Evolutionary conservation across 2,329 filamentous ascomycete genomes (phyloP), one percentile per base, ranked within the genome.

Genomic region (Alternaria conjuncta): DNA sequence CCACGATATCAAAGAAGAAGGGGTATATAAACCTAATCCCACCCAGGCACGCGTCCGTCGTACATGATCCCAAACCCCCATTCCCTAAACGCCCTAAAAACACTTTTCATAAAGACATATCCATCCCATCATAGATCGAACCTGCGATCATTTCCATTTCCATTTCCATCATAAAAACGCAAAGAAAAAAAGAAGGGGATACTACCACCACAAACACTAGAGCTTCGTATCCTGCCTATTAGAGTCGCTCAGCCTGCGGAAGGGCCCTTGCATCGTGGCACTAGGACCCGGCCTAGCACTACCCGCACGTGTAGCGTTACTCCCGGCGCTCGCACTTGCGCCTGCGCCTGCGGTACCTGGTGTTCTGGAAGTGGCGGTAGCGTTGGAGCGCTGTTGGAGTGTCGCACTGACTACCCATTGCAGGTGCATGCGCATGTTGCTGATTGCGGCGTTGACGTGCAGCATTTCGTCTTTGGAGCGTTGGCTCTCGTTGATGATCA

Each of bases 401-500:
- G 86, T 84, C 2, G 86, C 83, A 63, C 86, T 87, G 71, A 88
- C 85, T 12, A 89, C 82, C 88, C 88, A 89, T 56, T 89, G 87
- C 21, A 90, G 81, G 70, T 90, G 88, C 80, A 88, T 84, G 57
- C 86, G 83, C 65, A 89, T 83, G 15, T 83, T 85, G 67, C 84
- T 86, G 47, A 90, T 82, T 43, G 86, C 87, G 4, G 87, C 87
- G 63, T 86, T 88, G 8, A 86, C 85, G 70, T 88, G 87, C 11
- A 87, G 82, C 79, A 89, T 85, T 63, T 90, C 87, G 68, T 89
- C 88, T 63, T 88, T 87, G 54, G 86, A 83, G 4, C 87, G 86
- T 30, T 89, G 81, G 50, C 84, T 87, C 73, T 90, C 88, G 69
- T 89, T 90, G 79, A 89, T 84, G 44, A 88, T 84, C 62, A 87